These are phyloP conservation scores for Populus ilicifolia DNA, from an alignment of 345 rosid species.

Conservation along the genomic window DNA sequence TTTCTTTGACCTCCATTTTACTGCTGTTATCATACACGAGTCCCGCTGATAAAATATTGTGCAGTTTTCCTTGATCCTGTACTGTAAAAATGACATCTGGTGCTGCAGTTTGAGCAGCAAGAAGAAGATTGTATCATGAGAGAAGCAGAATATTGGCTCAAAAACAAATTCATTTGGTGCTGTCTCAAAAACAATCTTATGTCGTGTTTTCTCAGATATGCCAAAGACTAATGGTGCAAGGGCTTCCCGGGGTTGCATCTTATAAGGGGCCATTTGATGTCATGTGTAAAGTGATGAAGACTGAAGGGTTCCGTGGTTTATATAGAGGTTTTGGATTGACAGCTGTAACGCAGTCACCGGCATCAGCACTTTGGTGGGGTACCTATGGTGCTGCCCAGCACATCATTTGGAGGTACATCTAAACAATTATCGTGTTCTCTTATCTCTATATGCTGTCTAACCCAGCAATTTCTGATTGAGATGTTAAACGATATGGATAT, in stretches of 20 bases:
- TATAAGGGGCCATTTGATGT: conserved; percentile 54
- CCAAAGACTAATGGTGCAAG: conserved; percentile 66
- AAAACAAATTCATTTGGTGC: no score
- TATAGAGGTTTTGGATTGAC: conserved; percentile 67
- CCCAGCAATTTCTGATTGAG: background rate
- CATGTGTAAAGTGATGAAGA: conserved; percentile 34
- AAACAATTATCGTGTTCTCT: background rate
- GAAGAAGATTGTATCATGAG: no score
- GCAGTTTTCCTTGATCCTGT: no score
- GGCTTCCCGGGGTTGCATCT: conserved; percentile 46
- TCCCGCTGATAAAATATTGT: no score
- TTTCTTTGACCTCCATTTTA: no score
- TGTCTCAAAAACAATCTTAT: background rate
- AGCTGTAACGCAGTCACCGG: conserved; percentile 47
- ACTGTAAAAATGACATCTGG: no score
- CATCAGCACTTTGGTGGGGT: conserved; percentile 74
- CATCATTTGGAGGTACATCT: conserved; percentile 51
- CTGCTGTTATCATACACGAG: no score
- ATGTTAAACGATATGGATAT: background rate
- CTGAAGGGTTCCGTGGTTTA: conserved; percentile 55
- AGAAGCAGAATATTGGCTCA: no score
- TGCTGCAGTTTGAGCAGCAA: no score
- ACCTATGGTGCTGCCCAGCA: conserved; percentile 54
- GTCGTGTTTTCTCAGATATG: conserved; percentile 35
- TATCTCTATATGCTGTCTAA: background rate